phyloP scores from a whole-genome alignment of 495 filamentous ascomycete species.

The Venustampulla echinocandica region DNA sequence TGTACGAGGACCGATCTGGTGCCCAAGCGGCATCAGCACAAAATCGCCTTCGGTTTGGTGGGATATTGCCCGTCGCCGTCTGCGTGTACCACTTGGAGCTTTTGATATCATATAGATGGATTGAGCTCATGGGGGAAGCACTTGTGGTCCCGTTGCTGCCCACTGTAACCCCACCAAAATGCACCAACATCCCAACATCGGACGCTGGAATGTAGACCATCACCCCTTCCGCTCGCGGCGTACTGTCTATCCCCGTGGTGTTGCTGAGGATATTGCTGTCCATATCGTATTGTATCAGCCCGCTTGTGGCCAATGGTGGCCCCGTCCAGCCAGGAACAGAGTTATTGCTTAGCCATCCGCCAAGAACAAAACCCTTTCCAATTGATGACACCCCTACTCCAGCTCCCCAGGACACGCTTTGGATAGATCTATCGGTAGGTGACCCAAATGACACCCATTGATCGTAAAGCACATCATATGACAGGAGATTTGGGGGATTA shows the following conservation, averaged over 20 bases:
- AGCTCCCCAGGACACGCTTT: constrained; percentile 14
- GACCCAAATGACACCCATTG: constrained; percentile 32
- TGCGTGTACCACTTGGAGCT: constrained; percentile 47
- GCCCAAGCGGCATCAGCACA: constrained; percentile 47
- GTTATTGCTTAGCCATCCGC: constrained; percentile 39
- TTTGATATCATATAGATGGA: constrained; percentile 44
- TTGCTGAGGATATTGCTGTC: constrained; percentile 32
- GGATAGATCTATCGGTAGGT: constrained; percentile 12
- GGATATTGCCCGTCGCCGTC: constrained; percentile 37
- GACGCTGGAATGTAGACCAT: constrained; percentile 44
- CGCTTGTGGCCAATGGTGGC: constrained; percentile 27
- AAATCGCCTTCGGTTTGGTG: constrained; percentile 38
- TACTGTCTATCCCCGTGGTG: constrained; percentile 35
- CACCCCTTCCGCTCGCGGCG: constrained; percentile 34
- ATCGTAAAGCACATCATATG: constrained; percentile 37
- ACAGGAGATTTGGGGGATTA: constrained; percentile 29
- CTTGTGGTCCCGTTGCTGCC: constrained; percentile 23
- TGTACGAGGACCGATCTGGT: constrained; percentile 43
- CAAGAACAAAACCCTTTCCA: constrained; percentile 35
- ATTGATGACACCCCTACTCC: constrained; percentile 22
- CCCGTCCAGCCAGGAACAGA: constrained; percentile 38
- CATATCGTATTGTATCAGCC: constrained; percentile 39
- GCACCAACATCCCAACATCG: constrained; percentile 43
- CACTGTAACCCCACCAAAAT: constrained; percentile 40
- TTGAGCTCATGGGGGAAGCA: constrained; percentile 30